phyloP scores from a whole-genome alignment of 2,329 filamentous ascomycete species.

The Penicillium italicum region DNA sequence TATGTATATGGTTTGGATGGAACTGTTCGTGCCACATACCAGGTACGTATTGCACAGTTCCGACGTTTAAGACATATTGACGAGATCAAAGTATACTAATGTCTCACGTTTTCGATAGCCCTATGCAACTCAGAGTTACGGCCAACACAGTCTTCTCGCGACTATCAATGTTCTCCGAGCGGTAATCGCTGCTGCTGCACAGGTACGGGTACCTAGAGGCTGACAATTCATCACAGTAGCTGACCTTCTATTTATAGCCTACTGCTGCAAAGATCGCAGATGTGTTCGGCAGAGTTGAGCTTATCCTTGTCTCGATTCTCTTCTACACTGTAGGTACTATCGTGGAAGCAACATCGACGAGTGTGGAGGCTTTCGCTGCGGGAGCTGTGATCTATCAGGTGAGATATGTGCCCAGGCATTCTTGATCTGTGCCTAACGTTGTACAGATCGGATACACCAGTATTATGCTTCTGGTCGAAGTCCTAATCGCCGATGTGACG shows the following conservation, averaged over 20 bases:
- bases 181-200: constrained; percentile 58
- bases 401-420: background rate
- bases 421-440: background rate
- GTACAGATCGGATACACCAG: constrained; percentile 57
- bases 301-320: constrained; percentile 53
- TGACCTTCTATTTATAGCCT: constrained; percentile 36
- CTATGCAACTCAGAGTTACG: constrained; percentile 52
- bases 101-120: constrained; percentile 37
- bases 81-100: background rate
- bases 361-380: constrained; percentile 52
- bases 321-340: constrained; percentile 58
- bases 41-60: constrained; percentile 23
- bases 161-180: constrained; percentile 58
- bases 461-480: constrained; percentile 59
- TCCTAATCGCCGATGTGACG: constrained; percentile 62
- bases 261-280: constrained; percentile 61
- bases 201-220: constrained; percentile 27
- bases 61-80: background rate
- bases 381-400: constrained; percentile 59
- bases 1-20: constrained; percentile 63
- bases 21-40: constrained; percentile 52
- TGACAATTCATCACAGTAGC: background rate
- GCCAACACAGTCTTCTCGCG: constrained; percentile 54
- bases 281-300: constrained; percentile 60
- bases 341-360: constrained; percentile 52